Conservation (phyloP, 2,329 filamentous ascomycete species). For the Cadophora gregata region DNA sequence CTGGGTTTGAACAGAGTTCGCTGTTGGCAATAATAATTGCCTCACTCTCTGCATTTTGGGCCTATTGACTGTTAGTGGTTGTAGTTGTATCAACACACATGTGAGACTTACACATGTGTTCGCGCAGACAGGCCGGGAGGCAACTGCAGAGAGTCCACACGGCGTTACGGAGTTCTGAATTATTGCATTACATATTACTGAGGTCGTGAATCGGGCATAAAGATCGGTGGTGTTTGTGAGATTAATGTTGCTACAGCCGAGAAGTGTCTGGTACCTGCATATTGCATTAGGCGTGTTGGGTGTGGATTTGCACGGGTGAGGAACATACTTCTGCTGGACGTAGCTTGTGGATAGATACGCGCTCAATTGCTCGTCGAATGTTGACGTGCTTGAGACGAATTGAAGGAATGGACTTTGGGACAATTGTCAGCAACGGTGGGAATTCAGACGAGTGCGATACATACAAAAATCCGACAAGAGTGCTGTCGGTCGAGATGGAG, state of each 20-base stretch:
- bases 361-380: slow-evolving; percentile 78
- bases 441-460: slow-evolving; percentile 43
- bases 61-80: slow-evolving; percentile 53
- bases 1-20: slow-evolving; percentile 72
- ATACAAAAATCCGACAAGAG: slow-evolving; percentile 68
- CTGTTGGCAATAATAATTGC: slow-evolving; percentile 79
- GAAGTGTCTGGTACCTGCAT: slow-evolving; percentile 76
- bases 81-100: slow-evolving; percentile 26
- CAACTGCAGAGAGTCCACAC: slow-evolving; percentile 69
- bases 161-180: slow-evolving; percentile 82
- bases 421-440: slow-evolving; percentile 29
- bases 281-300: slow-evolving; percentile 37
- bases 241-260: slow-evolving; percentile 82
- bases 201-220: slow-evolving; percentile 93
- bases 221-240: slow-evolving; percentile 78
- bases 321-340: slow-evolving; percentile 75
- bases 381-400: slow-evolving; percentile 74
- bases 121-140: slow-evolving; percentile 81
- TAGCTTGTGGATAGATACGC: slow-evolving; percentile 78
- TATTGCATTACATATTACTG: slow-evolving; percentile 90
- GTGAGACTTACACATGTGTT: slow-evolving; percentile 75
- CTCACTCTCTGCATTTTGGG: slow-evolving; percentile 87
- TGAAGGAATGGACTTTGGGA: slow-evolving; percentile 77
- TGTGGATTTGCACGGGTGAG: slow-evolving; percentile 2
- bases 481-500: slow-evolving; percentile 70